These are phyloP conservation scores for Desmodesmus armatus DNA, from an alignment of 139 green algal genomes.

Conservation along the genomic window DNA sequence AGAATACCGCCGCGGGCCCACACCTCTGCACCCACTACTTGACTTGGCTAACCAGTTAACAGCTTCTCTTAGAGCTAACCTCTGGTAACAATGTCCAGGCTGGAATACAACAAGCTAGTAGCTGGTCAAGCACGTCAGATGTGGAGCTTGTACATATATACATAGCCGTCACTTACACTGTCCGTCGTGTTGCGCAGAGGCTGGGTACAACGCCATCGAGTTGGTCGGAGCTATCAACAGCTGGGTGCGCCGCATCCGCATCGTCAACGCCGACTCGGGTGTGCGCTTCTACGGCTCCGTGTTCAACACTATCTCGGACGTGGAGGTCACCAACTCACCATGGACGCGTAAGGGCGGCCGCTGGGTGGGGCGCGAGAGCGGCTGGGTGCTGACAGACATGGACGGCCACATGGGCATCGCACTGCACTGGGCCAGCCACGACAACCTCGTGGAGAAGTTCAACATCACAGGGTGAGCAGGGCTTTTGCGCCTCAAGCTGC, in stretches of 20 bases:
- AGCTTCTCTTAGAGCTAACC: neutral
- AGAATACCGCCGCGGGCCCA: neutral
- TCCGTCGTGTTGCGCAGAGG: neutral
- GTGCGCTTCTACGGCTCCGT: neutral
- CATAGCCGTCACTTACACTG: no score
- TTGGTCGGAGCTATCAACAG: constrained; percentile 13
- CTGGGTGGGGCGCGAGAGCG: neutral
- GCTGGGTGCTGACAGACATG: neutral
- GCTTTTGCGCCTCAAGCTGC: neutral
- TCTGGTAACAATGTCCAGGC: neutral
- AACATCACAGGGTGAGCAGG: neutral
- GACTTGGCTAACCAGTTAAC: neutral
- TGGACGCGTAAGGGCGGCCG: neutral
- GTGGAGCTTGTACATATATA: neutral
- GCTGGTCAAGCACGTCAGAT: neutral
- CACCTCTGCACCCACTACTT: neutral
- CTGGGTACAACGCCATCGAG: constrained; percentile 18
- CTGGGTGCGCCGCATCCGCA: constrained; percentile 30
- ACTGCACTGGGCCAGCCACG: constrained; percentile 18
- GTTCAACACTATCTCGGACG: neutral
- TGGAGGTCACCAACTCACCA: neutral
- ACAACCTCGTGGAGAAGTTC: constrained; percentile 26
- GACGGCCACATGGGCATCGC: constrained; percentile 16
- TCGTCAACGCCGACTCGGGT: constrained; percentile 15
- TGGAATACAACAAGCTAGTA: neutral